A percentile compares a stretch with the other conserved stretches of the same genome.
Evolutionary conservation across 805 yeast species (phyloP).

Genomic region (Suhomyces sp.): DNA sequence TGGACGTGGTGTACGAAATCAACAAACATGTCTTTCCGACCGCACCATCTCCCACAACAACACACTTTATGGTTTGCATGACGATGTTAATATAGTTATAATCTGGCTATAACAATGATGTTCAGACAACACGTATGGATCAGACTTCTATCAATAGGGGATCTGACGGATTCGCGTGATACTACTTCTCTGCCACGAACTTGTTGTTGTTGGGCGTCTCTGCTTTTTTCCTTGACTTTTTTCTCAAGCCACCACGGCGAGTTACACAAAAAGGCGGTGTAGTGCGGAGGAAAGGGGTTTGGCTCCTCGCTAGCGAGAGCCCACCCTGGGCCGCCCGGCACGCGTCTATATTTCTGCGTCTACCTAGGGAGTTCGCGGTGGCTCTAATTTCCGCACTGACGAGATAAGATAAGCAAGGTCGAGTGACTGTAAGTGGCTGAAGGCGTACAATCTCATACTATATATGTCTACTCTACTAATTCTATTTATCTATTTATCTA

Average conservation of each 20-base stretch:
- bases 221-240: slow-evolving; percentile 5
- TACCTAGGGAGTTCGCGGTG: too few species aligned
- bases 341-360: too few species aligned
- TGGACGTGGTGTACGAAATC: slow-evolving; percentile 93
- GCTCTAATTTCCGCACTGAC: background rate
- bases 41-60: slow-evolving; percentile 99
- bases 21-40: slow-evolving; percentile 96
- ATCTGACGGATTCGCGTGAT: background rate
- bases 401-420: background rate
- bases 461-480: too few species aligned
- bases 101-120: too few species aligned
- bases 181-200: background rate
- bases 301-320: background rate
- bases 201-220: slow-evolving; percentile 6
- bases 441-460: too few species aligned
- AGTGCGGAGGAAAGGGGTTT: background rate
- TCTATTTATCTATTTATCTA: too few species aligned
- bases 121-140: too few species aligned
- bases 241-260: slow-evolving; percentile 2
- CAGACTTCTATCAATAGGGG: background rate
- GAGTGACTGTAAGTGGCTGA: too few species aligned
- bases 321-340: background rate
- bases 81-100: too few species aligned
- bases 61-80: slow-evolving; percentile 80
- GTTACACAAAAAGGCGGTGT: background rate